A percentile compares a stretch with the other conserved stretches of the same genome.
Evolutionary conservation across 768 basidiomycete species (phyloP).

Genomic region (Naganishia vishniacii): DNA sequence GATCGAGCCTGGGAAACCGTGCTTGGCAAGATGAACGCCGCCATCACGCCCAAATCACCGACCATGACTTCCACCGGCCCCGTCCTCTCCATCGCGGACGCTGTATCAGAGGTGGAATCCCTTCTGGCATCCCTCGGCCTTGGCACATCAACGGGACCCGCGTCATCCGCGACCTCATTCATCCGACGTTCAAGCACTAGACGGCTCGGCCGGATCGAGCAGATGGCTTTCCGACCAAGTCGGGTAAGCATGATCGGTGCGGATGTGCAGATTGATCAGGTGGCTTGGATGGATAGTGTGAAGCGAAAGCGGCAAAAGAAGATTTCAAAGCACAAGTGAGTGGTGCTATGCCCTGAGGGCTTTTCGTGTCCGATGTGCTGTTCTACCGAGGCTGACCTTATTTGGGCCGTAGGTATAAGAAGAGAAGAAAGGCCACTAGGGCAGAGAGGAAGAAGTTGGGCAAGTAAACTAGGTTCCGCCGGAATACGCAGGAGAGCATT

Average conservation of each 20-base stretch:
- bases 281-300: constrained; percentile 43
- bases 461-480: too few species aligned
- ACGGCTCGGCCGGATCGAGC: background rate
- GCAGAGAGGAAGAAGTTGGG: constrained; percentile 39
- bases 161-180: constrained; percentile 6
- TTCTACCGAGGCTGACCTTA: background rate
- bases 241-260: constrained; percentile 2
- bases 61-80: background rate
- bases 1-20: constrained; percentile 13
- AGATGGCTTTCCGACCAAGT: constrained; percentile 12
- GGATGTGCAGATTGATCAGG: constrained; percentile 15
- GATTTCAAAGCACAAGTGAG: constrained; percentile 96
- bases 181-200: constrained; percentile 6
- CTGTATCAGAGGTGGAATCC: constrained; percentile 8
- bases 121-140: background rate
- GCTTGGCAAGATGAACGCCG: constrained; percentile 5
- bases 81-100: background rate
- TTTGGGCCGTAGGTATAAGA: constrained; percentile 63
- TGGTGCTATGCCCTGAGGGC: constrained; percentile 30
- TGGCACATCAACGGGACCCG: background rate
- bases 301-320: constrained; percentile 58
- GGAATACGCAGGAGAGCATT: too few species aligned
- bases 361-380: constrained; percentile 9
- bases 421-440: constrained; percentile 62
- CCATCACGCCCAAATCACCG: background rate